Base-by-base conservation (phyloP, 192 early-diverging fungal species). In the Linderina pennispora region DNA sequence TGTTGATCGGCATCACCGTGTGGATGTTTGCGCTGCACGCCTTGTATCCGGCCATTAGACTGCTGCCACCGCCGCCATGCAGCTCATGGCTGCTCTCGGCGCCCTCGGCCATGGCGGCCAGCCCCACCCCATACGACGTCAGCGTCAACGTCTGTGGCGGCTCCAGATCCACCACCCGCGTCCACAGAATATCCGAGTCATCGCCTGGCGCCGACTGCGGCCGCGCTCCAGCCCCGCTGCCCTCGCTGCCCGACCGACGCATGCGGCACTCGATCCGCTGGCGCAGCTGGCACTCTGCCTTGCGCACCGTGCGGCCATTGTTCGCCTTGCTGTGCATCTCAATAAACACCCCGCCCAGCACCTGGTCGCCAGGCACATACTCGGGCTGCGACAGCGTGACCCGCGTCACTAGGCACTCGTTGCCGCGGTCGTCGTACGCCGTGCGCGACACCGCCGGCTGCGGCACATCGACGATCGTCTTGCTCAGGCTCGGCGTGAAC, bases 181-280 rank as follows among this genome's bases (percentile, higher is more conserved):
- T 59, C 67, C 67, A 71, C 31, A 71, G 50, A 8, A 71, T 53
- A 34, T 71, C 67, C 10, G 67, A 59, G 34, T 71, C 61, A 26
- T 71, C 67, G 20, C 53, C 53, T 3, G 34, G 40, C 33, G 61
- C 46, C 23, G 67, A 64, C 22, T 54, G 50, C 26, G 67, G 61
- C 11, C 60, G 60, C 23, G 60, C 59, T 20, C 40, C 45, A 10
- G 45, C 39, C 9, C 49, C 47, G 18, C 54, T 34, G 25, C 55
- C 59, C n/a, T 61, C 67, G n/a, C 51, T 64, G 13, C 52, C 61
- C 3, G 67, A 64, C 11, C 67, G 59, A 18, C 61, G 55, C 67
- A 71, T 62, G 7, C 67, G 55, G 42, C 67, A 71, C 44, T 71
- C 67, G 15, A 71, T 47, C 19, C 61, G 55, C 53, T 60, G 67